Evolutionary conservation across 108 stramenopile genomes (phyloP).

Genomic region (Cyclotella atomus): DNA sequence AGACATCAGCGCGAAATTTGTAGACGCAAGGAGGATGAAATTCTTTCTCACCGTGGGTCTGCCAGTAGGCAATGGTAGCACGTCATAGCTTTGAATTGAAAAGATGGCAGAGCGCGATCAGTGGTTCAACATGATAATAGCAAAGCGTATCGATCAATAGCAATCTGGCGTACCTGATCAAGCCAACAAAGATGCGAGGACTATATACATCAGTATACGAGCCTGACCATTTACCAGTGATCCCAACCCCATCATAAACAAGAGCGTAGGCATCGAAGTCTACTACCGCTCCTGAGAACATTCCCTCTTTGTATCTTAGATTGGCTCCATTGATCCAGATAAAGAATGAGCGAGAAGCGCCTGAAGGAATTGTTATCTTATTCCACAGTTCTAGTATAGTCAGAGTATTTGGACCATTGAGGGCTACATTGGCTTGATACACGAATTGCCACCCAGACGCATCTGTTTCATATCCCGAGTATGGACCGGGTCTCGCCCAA

Average conservation of each 20-base stretch:
- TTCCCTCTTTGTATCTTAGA: neutral
- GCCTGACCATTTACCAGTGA: neutral
- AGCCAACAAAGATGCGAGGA: neutral
- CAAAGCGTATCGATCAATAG: too few relatives aligned
- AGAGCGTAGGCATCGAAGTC: neutral
- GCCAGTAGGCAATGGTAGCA: too few relatives aligned
- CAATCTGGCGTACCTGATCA: neutral
- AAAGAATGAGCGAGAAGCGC: neutral
- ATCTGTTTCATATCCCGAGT: neutral
- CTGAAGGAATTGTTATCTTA: neutral
- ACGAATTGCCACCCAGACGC: neutral
- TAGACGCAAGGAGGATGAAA: too few relatives aligned
- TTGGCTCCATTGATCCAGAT: neutral
- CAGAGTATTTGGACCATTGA: neutral
- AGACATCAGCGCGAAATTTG: too few relatives aligned
- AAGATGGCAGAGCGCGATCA: too few relatives aligned
- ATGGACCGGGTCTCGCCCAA: neutral
- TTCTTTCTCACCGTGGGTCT: too few relatives aligned
- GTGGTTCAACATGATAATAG: too few relatives aligned
- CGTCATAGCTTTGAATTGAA: too few relatives aligned
- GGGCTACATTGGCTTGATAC: neutral
- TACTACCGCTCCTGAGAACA: neutral
- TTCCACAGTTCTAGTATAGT: neutral
- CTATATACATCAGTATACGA: neutral
- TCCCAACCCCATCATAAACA: neutral